A percentile compares a stretch with the other conserved stretches of the same genome.
These are phyloP conservation scores for Acacia confusa DNA, from an alignment of 306 rosid species.

Conservation along the genomic window DNA sequence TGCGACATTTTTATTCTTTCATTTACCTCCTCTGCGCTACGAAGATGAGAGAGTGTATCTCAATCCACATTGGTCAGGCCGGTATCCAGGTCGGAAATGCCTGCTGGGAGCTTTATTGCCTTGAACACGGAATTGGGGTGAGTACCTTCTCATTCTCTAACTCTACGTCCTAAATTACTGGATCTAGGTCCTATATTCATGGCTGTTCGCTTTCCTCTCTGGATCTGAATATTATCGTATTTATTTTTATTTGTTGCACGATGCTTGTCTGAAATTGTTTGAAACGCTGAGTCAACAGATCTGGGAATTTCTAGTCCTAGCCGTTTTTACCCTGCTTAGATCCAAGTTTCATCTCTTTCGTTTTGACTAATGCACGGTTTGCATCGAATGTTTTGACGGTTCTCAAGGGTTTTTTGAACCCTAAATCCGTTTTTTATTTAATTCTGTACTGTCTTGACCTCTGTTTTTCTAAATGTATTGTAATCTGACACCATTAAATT, in stretches of 20 bases:
- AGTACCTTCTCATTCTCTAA: not conserved
- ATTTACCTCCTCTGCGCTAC: not conserved
- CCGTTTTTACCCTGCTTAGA: not conserved
- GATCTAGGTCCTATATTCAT: not conserved
- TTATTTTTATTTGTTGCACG: not conserved
- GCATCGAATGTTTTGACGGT: not conserved
- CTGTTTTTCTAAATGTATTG: not conserved
- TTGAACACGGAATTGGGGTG: not conserved
- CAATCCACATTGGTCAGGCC: not conserved
- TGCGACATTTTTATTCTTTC: not conserved
- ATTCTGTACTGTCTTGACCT: not conserved
- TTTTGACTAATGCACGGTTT: not conserved
- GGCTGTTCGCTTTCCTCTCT: not conserved
- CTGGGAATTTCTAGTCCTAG: not conserved
- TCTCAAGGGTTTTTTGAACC: not conserved
- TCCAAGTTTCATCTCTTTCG: not conserved
- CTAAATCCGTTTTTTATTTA: not conserved
- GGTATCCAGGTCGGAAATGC: not conserved
- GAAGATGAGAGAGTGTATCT: not conserved
- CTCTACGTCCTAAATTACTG: not conserved
- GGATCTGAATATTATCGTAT: not conserved
- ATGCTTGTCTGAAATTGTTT: not conserved
- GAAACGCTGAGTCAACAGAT: not conserved
- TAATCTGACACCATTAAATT: not conserved
- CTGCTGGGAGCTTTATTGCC: slow-evolving; percentile 1